phyloP scores from a whole-genome alignment of 164 flowering plant species.

The Macadamia integrifolia region DNA sequence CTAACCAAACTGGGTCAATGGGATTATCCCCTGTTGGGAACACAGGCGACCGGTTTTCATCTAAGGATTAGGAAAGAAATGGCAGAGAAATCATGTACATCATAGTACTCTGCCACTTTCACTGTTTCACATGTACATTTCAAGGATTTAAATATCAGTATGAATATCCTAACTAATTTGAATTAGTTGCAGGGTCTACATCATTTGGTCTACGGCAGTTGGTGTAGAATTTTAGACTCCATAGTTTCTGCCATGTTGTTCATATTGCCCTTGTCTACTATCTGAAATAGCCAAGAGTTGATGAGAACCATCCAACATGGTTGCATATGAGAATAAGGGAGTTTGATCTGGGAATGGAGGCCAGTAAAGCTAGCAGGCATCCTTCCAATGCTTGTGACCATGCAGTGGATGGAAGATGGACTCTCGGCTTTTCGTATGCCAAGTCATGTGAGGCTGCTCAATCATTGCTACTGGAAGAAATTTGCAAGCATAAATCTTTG shows the following conservation, averaged over 20 bases:
- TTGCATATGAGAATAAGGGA: slow-evolving; percentile 53
- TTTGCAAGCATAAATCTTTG: slow-evolving; percentile 37
- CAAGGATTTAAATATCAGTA: too few relatives aligned
- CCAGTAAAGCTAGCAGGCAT: slow-evolving; percentile 17
- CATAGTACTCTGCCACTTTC: too few relatives aligned
- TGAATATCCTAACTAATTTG: neutral
- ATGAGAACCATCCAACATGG: slow-evolving; percentile 55
- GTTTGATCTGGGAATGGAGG: slow-evolving; percentile 27
- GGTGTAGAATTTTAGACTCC: neutral
- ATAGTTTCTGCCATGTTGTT: neutral
- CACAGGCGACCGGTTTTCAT: too few relatives aligned
- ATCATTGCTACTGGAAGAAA: slow-evolving; percentile 34
- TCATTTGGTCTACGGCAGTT: neutral
- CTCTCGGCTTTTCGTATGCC: slow-evolving; percentile 43
- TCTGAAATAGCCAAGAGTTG: slow-evolving; percentile 45
- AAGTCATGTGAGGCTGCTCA: slow-evolving; percentile 48
- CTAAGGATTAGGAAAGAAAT: too few relatives aligned
- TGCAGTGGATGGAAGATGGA: slow-evolving; percentile 49
- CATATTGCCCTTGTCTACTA: neutral
- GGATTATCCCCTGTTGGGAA: too few relatives aligned
- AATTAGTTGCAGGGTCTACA: too few relatives aligned
- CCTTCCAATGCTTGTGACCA: slow-evolving; percentile 9
- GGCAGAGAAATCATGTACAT: too few relatives aligned
- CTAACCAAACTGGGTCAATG: too few relatives aligned
- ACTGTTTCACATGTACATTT: too few relatives aligned